Base-by-base conservation (phyloP, 148 eudicot genomes). In the Pouteria glomerata region DNA sequence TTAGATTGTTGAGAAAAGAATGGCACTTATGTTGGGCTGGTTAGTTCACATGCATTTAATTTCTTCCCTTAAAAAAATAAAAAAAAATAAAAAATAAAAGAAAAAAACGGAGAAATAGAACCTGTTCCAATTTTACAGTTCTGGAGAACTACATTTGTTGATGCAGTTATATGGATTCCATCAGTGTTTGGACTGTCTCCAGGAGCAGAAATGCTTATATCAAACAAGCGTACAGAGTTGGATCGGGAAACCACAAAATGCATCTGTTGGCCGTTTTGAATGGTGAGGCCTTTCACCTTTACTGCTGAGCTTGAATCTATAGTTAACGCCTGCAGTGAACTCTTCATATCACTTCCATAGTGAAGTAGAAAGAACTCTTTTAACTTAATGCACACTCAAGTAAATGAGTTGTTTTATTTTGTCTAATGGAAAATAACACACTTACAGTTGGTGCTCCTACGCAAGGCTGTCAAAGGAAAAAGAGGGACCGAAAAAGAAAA, bases 121-220 rank as follows among this genome's bases (percentile, higher is more conserved):
- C 96, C 98, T 80, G 98, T 93, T 73, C 92, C 94, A 45, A 93
- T 93, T 79, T 85, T 93, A 70, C 86, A 84, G 77, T 90, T 84
- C 72, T 84, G 88, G 14, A 93, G 79, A 44, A 81, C 85, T 8
- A 93, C 92, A 73, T 93, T 85, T 60, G 89, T 84, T 4, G 98
- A 90, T 80, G 57, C 85, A 58, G 85, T 85, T 63, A 93, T 82
- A 74, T 93, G 98, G 59, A 93, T 93, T 55, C 96, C 98, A 78
- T 93, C 98, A 24, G 98, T 93, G 78, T 93, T 93, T 29, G 98
- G 98, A 73, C 98, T 93, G 76, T 90, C 96, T 78, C 77, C 96
- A 2, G 96, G 96, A 72, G 98, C 82, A 57, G 96, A 90, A 58
- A 93, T 76, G 72, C 74, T 70, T 50, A 90, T 77, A 64, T 70